Conservation (phyloP, 208 protist species). For the Novymonas esmeraldas region DNA sequence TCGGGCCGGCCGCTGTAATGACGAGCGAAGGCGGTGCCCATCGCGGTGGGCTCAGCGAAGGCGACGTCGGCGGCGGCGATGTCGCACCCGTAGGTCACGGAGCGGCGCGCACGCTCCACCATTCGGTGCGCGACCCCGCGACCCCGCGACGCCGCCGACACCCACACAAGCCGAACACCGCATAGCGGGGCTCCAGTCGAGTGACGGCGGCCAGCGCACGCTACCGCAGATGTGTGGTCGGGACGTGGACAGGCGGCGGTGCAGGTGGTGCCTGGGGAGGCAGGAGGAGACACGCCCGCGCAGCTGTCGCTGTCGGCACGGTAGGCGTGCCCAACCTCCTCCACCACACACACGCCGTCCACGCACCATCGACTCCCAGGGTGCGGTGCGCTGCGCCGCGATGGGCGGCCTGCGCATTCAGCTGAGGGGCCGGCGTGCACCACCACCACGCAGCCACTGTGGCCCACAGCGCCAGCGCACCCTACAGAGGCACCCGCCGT, state of each 20-base stretch:
- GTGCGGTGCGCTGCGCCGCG: not conserved
- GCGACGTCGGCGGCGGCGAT: constrained; percentile 49
- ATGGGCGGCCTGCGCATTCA: not conserved
- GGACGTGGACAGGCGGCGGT: too few species aligned
- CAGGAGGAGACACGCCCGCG: too few species aligned
- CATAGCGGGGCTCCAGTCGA: constrained; percentile 47
- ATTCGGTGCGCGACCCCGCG: constrained; percentile 39
- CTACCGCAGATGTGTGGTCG: constrained; percentile 36
- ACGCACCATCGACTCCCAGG: not conserved
- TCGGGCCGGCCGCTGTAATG: constrained; percentile 47
- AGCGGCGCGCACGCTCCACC: constrained; percentile 37
- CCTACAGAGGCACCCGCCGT: not conserved
- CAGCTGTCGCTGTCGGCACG: too few species aligned
- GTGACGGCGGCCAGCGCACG: too few species aligned
- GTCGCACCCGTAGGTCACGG: constrained; percentile 59
- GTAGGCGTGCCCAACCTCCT: constrained; percentile 4
- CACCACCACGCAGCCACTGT: constrained; percentile 7
- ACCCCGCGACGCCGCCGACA: constrained; percentile 32
- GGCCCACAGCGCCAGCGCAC: not conserved
- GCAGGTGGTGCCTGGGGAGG: too few species aligned
- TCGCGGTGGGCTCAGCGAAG: constrained; percentile 62
- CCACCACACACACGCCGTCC: constrained; percentile 16
- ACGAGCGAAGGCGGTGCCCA: constrained; percentile 48
- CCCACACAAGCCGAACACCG: constrained; percentile 66
- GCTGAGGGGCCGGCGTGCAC: not conserved